A percentile compares a stretch with the other conserved stretches of the same genome.
Conservation (phyloP, 441 rosid species). For the Eruca vesicaria region DNA sequence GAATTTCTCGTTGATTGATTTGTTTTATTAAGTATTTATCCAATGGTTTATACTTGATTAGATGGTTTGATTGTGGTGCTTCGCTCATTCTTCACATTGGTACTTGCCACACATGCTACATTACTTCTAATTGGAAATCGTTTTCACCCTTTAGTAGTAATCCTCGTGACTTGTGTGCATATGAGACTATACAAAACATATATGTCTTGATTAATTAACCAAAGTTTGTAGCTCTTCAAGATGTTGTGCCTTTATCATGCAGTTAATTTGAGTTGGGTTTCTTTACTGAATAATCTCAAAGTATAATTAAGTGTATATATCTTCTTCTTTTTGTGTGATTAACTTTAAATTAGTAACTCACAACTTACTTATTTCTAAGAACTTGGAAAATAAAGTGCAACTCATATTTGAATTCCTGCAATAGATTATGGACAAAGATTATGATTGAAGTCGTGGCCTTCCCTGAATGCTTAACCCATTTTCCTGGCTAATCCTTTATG, state of each 20-base stretch:
- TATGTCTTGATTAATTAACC: background rate
- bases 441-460: background rate
- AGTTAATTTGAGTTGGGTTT: background rate
- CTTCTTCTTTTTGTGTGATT: too few species aligned
- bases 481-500: background rate
- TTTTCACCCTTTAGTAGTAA: background rate
- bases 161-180: background rate
- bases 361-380: background rate
- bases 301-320: too few species aligned
- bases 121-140: background rate
- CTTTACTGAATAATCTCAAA: background rate
- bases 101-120: slow-evolving; percentile 8
- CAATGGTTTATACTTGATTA: background rate
- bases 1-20: background rate
- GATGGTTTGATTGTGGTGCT: background rate
- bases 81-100: background rate
- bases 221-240: background rate
- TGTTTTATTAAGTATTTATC: background rate
- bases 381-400: background rate
- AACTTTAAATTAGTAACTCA: too few species aligned
- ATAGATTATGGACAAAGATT: background rate
- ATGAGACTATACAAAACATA: background rate
- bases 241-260: too few species aligned
- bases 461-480: background rate
- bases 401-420: background rate